Base-by-base conservation (phyloP, 2,329 filamentous ascomycete species). In the Verticillium zaregamsianum region DNA sequence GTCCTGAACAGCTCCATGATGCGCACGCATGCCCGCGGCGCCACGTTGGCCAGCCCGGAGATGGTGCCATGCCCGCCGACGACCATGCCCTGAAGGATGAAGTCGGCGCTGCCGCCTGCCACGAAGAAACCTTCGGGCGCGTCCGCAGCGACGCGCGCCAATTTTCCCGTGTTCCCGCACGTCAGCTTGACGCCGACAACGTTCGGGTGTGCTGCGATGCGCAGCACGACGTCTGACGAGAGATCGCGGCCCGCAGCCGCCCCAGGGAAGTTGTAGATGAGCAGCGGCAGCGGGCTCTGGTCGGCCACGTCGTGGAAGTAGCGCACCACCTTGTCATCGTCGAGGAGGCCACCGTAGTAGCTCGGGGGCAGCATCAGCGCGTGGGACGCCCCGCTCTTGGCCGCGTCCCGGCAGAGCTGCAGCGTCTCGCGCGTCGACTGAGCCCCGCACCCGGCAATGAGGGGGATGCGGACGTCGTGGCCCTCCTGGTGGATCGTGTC, bases 11-110 rank as follows among this genome's bases (percentile, higher is more conserved):
- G 77, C 64, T 85, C 76, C 60, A 86, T 73, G 17, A 91, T 76
- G 68, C 85, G 77, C 31, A 88, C 81, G 72, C 88, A 90, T 3
- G 87, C 78, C 69, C 84, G 83, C 9, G 89, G 90, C 2, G 86
- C 82, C 55, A 93, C 79, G 72, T 93, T 93, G 33, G 84, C 90
- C 60, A 90, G 80, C 14, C 90, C 90, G 15, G 86, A 87, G 65
- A 93, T 89, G 68, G 90, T 84, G 37, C 90, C 90, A 62, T 88
- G 85, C 3, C 87, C 90, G 28, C 90, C 90, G 4, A 86, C 88
- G 54, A 90, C 80, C 45, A 91, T 74, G 1, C 87, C 87, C 72
- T 91, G 90, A 14, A 92, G 75, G 14, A 86, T 88, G 73, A 92
- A 92, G 76, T 93, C 90, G 59, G 88, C 88, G 57, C 86, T 89